Conservation (phyloP, 169 alveolate genomes). For the Cryptosporidium xiaoi region DNA sequence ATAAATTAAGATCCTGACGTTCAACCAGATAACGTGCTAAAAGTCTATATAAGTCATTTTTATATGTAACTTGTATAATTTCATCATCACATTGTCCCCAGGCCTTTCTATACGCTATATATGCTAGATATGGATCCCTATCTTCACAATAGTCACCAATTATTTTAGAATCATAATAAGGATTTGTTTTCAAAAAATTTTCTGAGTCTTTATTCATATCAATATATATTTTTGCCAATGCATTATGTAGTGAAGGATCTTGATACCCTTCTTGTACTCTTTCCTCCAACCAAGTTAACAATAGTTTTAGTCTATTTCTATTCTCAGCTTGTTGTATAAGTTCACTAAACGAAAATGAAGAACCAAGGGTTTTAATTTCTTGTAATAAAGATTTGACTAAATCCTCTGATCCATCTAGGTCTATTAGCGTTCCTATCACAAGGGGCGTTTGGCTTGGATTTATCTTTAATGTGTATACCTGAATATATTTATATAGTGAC, state of each 20-base stretch:
- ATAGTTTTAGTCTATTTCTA: slow-evolving; percentile 94
- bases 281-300: slow-evolving; percentile 97
- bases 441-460: slow-evolving; percentile 96
- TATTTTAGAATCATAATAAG: slow-evolving; percentile 94
- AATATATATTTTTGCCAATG: slow-evolving; percentile 98
- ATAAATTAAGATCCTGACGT: slow-evolving; percentile 94
- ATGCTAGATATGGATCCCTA: slow-evolving; percentile 99
- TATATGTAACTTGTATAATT: slow-evolving; percentile 94
- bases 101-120: slow-evolving; percentile 97
- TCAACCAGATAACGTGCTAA: slow-evolving; percentile 97
- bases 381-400: slow-evolving; percentile 91
- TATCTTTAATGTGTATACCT: slow-evolving; percentile 95
- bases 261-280: slow-evolving; percentile 97
- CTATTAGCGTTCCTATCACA: slow-evolving; percentile 97
- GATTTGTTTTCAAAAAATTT: slow-evolving; percentile 94
- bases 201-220: slow-evolving; percentile 97
- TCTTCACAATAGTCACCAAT: slow-evolving; percentile 99
- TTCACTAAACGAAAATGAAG: slow-evolving; percentile 94
- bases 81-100: slow-evolving; percentile 98
- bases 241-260: slow-evolving; percentile 96
- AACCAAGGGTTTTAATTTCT: slow-evolving; percentile 91
- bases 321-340: slow-evolving; percentile 97
- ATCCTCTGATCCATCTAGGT: slow-evolving; percentile 97
- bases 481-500: slow-evolving; percentile 95
- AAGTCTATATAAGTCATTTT: slow-evolving; percentile 94